Conservation (phyloP, 169 alveolate genomes). For the Cryptosporidium sp. region DNA sequence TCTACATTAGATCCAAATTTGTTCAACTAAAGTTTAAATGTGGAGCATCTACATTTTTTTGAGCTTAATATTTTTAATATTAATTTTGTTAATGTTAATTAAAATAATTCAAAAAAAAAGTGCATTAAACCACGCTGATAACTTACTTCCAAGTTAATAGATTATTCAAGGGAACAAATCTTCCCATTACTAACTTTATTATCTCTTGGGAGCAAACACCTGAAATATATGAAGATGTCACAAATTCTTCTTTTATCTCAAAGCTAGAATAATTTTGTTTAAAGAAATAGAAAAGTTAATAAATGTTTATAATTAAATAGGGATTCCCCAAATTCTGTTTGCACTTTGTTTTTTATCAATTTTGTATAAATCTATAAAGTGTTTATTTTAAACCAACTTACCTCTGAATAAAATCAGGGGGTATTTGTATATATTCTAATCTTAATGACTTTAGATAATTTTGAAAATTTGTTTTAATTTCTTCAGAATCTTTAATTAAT, state of each 20-base stretch:
- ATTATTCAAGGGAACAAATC: slow-evolving; percentile 60
- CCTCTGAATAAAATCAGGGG: neutral
- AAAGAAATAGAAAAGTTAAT: neutral
- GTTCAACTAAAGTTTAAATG: slow-evolving; percentile 20
- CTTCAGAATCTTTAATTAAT: neutral
- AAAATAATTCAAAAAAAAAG: neutral
- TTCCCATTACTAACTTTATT: slow-evolving; percentile 36
- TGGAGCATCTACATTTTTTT: slow-evolving; percentile 18
- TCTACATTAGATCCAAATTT: slow-evolving; percentile 12
- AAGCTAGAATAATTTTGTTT: slow-evolving; percentile 3
- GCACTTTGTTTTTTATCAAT: neutral
- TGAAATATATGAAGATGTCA: slow-evolving; percentile 54
- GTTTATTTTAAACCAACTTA: neutral
- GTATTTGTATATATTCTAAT: neutral
- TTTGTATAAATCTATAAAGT: neutral
- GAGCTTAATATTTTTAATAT: slow-evolving; percentile 13
- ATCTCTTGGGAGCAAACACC: slow-evolving; percentile 69
- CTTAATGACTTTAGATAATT: neutral
- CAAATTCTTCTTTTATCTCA: slow-evolving; percentile 1
- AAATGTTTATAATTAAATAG: neutral
- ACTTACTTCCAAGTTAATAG: slow-evolving; percentile 70
- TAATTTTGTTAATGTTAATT: neutral
- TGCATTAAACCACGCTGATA: neutral
- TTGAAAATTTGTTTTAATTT: neutral
- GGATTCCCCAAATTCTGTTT: neutral